Base-by-base conservation (phyloP, 257 asterid genomes). In the Agastache rugosa region DNA sequence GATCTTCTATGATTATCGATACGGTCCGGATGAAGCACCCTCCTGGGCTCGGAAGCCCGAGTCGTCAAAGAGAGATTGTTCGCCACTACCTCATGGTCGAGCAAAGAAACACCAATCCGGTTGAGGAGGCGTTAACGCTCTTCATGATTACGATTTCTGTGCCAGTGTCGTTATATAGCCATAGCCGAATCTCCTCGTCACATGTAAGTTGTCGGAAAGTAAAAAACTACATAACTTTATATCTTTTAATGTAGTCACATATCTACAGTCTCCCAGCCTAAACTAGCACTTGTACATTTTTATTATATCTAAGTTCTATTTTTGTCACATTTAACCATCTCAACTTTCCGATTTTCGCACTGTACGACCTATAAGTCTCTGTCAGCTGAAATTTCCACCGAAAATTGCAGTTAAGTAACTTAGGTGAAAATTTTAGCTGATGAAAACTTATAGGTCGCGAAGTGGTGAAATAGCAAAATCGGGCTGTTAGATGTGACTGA, bases 1-100 rank as follows among this genome's bases (percentile, higher is more conserved):
- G 85, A 87, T 92, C 50, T 95, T 95, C 79, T 92, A 95, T 47
- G 99, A 95, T 67, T 95, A 92, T 77, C 94, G 96, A 2, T 92
- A 95, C 70, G 96, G 97, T 16, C 99, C 98, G 10, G 97, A 91
- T 74, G 86, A 88, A 78, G 96, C 98, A 4, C 97, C 97, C 6
- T n/a, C 77, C 8, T 92, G 98, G 98, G 98, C 97, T 41, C 91
- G 92, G 55, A 90, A 78, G 83, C 96, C 96, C 0, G 94, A 88
- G 42, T 74, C 81, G 63, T 79, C 92, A 22, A 90, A 88, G 82
- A 79, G 87, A 68, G 97, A 89, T 6, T 87, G 79, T 63, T 88
- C 88, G 22, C 83, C 86, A 20, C 78, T 77, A 2, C 82, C 82
- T 47, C 93, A 85, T 58, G 96, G 91, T 60, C 90, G 98, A 74